These are phyloP conservation scores for Corymbia calophylla DNA, from an alignment of 441 rosid species.

Conservation along the genomic window DNA sequence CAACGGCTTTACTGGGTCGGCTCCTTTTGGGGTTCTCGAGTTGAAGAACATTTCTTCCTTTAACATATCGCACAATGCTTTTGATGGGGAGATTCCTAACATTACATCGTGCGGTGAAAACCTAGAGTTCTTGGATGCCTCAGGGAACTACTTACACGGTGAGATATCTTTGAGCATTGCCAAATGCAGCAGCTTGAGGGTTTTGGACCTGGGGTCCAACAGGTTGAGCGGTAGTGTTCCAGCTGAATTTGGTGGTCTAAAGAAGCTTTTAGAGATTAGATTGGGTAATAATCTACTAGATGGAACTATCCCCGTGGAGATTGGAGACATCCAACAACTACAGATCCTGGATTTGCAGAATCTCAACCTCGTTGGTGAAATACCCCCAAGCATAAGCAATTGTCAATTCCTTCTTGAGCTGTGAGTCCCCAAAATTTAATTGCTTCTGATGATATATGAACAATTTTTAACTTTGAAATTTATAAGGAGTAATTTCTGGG, in stretches of 20 bases:
- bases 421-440: slow-evolving; percentile 44
- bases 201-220: slow-evolving; percentile 76
- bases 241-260: slow-evolving; percentile 29
- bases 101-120: slow-evolving; percentile 44
- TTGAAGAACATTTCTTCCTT: slow-evolving; percentile 54
- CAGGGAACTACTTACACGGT: slow-evolving; percentile 57
- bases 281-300: slow-evolving; percentile 59
- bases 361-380: slow-evolving; percentile 55
- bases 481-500: background rate
- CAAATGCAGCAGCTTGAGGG: slow-evolving; percentile 58
- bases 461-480: background rate
- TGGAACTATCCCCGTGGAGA: slow-evolving; percentile 51
- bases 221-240: slow-evolving; percentile 65
- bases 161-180: slow-evolving; percentile 52
- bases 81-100: slow-evolving; percentile 59
- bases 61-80: slow-evolving; percentile 61
- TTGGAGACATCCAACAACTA: slow-evolving; percentile 62
- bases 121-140: slow-evolving; percentile 67
- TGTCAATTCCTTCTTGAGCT: slow-evolving; percentile 67
- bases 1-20: slow-evolving; percentile 57
- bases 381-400: slow-evolving; percentile 59
- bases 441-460: background rate
- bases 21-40: slow-evolving; percentile 55
- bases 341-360: slow-evolving; percentile 73
- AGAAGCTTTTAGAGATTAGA: slow-evolving; percentile 55